These are phyloP conservation scores for Ilex asprella DNA, from an alignment of 257 asterid species.

Conservation along the genomic window DNA sequence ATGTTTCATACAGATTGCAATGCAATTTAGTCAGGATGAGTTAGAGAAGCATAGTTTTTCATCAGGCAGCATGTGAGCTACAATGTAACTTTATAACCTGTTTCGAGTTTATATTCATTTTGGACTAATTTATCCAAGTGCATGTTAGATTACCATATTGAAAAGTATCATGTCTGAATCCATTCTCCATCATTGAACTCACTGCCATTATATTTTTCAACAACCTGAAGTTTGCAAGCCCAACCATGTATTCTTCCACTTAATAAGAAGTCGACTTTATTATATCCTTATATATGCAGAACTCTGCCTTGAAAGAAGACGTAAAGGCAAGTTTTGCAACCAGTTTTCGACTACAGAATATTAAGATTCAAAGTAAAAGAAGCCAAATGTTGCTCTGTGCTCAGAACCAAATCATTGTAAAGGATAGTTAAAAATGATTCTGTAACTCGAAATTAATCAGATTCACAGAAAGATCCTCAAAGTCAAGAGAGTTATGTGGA, in stretches of 20 bases:
- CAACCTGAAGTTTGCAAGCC: too few relatives aligned
- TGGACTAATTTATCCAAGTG: not conserved
- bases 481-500: not conserved
- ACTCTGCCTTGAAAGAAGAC: too few relatives aligned
- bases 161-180: too few relatives aligned
- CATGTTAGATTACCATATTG: not conserved
- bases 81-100: not conserved
- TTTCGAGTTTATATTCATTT: not conserved
- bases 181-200: too few relatives aligned
- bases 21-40: not conserved
- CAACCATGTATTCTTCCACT: too few relatives aligned
- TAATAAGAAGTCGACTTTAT: too few relatives aligned
- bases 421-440: too few relatives aligned
- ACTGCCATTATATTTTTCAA: too few relatives aligned
- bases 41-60: not conserved
- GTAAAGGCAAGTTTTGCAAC: not conserved
- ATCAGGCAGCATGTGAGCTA: too few relatives aligned
- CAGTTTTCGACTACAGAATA: not conserved
- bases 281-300: too few relatives aligned
- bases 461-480: not conserved
- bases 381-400: not conserved
- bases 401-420: not conserved
- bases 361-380: not conserved
- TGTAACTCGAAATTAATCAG: too few relatives aligned
- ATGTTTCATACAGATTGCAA: too few relatives aligned